These are phyloP conservation scores for Favolaschia claudopus DNA, from an alignment of 768 basidiomycete species.

Conservation along the genomic window DNA sequence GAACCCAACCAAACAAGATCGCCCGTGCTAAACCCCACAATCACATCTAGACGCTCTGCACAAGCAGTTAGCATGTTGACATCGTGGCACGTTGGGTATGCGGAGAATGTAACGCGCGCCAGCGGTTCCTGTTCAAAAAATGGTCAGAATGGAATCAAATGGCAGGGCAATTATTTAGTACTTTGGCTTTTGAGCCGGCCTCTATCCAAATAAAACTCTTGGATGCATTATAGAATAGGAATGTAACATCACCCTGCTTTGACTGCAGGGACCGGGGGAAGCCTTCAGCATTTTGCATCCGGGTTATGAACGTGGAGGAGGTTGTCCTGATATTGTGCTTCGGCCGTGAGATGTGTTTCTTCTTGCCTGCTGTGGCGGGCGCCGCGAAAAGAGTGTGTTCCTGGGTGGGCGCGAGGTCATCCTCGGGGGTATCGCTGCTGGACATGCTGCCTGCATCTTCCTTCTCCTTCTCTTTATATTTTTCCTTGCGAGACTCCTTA, in stretches of 20 bases:
- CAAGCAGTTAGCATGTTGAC: slow-evolving; percentile 83
- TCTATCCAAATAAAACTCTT: slow-evolving; percentile 90
- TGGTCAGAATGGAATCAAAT: slow-evolving; percentile 1
- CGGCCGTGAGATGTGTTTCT: slow-evolving; percentile 70
- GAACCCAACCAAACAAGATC: slow-evolving; percentile 95
- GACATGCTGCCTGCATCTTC: slow-evolving; percentile 79
- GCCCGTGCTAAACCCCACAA: slow-evolving; percentile 94
- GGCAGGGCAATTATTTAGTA: slow-evolving; percentile 38
- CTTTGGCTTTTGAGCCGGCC: slow-evolving; percentile 85
- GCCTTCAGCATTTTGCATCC: slow-evolving; percentile 84
- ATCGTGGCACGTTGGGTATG: slow-evolving; percentile 90
- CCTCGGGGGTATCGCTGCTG: slow-evolving; percentile 83
- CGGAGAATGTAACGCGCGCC: slow-evolving; percentile 83
- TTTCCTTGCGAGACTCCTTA: slow-evolving; percentile 71
- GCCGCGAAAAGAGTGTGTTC: slow-evolving; percentile 71
- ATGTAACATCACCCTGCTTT: slow-evolving; percentile 86
- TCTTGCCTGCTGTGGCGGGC: slow-evolving; percentile 58
- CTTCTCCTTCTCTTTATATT: slow-evolving; percentile 47
- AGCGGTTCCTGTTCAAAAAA: slow-evolving; percentile 80
- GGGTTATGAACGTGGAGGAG: slow-evolving; percentile 90
- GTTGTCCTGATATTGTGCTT: slow-evolving; percentile 92
- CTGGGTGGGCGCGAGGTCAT: slow-evolving; percentile 48
- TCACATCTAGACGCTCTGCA: slow-evolving; percentile 80
- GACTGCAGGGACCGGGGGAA: slow-evolving; percentile 72
- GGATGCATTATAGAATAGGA: slow-evolving; percentile 86